Conservation (phyloP, 1,139 yeast genomes). For the Eremothecium cymbalariae region DNA sequence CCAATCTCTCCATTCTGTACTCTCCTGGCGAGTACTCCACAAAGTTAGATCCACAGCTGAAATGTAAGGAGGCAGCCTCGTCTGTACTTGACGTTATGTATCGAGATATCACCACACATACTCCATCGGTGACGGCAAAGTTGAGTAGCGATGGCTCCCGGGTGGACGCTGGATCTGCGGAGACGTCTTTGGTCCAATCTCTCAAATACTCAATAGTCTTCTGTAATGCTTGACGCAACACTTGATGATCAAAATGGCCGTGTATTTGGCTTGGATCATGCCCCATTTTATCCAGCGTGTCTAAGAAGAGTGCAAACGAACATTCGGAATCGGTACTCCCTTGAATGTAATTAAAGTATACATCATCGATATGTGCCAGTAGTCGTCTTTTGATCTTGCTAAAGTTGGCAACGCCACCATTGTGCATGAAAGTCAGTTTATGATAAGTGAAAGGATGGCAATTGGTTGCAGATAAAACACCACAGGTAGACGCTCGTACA, state of each 20-base stretch:
- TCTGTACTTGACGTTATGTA: conserved; percentile 84
- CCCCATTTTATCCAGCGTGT: conserved; percentile 69
- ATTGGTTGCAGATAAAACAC: conserved; percentile 85
- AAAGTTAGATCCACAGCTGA: conserved; percentile 87
- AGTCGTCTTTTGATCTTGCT: conserved; percentile 62
- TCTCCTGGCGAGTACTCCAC: conserved; percentile 84
- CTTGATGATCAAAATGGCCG: conserved; percentile 48
- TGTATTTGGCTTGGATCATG: conserved; percentile 48
- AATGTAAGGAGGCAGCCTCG: conserved; percentile 93
- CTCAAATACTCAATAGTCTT: conserved; percentile 67
- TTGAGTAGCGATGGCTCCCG: conserved; percentile 79
- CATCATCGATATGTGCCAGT: conserved; percentile 66
- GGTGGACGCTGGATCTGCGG: conserved; percentile 25
- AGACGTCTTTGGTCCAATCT: conserved; percentile 44
- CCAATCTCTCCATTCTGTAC: conserved; percentile 87
- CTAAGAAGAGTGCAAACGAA: conserved; percentile 81
- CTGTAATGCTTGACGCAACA: conserved; percentile 59
- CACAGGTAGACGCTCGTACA: conserved; percentile 93
- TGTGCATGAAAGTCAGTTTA: conserved; percentile 91
- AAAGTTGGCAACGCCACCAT: conserved; percentile 82
- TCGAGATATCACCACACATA: conserved; percentile 77
- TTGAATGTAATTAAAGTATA: conserved; percentile 70
- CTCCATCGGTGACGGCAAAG: conserved; percentile 93
- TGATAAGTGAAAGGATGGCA: conserved; percentile 93
- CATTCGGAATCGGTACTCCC: conserved; percentile 97